Base-by-base conservation (phyloP, 2,329 filamentous ascomycete genomes). In the Aspergillus sp. region DNA sequence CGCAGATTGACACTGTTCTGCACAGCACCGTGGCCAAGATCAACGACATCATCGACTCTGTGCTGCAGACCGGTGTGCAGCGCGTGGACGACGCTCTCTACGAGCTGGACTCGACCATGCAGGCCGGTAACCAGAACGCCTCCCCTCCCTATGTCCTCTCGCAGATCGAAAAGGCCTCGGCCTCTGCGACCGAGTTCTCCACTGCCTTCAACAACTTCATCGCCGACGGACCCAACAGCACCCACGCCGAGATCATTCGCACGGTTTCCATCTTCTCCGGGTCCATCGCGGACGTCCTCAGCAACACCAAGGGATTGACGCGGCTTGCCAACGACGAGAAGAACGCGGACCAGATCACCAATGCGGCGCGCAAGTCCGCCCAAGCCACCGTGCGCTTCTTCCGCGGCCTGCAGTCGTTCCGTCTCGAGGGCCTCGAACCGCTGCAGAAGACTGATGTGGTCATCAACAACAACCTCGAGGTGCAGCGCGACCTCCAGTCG, bases 191-290 rank as follows among this genome's bases (percentile, higher is more conserved):
- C 73, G 94, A 99, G 70, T 99, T 99, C 73, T 94, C 93, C 1
- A 97, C 93, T 0, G 88, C 94, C 0, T 99, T 97, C 81, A 99
- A 97, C 78, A 96, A 96, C 74, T 97, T 95, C 72, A 95, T 99
- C 64, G 94, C 93, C 6, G 94, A 99, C 68, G 94, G 94, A 0
- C 92, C 93, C 4, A 96, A 92, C 71, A 91, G 89, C 68, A 87
- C 86, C 9, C 91, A 97, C 66, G 84, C 88, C 2, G 92, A 96
- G 54, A 88, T 99, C 56, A 97, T 97, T 72, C 91, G 91, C 69
- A 90, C 91, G 0, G 89, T 96, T 63, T 94, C 91, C 66, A 84
- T 91, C 48, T 97, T 97, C 72, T 82, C 94, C 1, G 90, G 92
- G 17, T 89, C 94, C 3, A 86, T 97, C 58, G 89, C 93, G 1